Evolutionary conservation across 768 basidiomycete species (phyloP), one percentile per base, ranked within the genome.

Genomic region (Mycena amicta): DNA sequence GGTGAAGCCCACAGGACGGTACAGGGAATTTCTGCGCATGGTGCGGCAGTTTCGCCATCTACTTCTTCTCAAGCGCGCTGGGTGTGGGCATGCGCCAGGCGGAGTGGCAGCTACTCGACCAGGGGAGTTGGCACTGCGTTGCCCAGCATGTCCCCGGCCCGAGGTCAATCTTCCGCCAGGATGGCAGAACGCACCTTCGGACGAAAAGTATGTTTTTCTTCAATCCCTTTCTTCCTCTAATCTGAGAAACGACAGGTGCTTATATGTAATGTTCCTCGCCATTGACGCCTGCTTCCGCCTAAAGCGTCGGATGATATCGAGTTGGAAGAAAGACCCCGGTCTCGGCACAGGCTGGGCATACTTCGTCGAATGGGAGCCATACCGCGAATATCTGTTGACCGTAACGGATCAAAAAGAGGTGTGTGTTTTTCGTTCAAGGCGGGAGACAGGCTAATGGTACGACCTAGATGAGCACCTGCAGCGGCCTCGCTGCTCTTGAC

Each of bases 61-160:
- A 4, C 64, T 65, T 41, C 39, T 29, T 5, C 11, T 28, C 5
- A 47, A 57, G n/a, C 29, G 41, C 4, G 33, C 23, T 12, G 61
- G 56, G 2, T 43, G 51, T 1, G 65, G 64, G 8, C 64, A 65
- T 15, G 29, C 29, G 5, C 39, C 18, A 1, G 39, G 29, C 6
- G 64, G 63, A 4, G 47, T 56, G 15, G 29, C 22, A 2, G 52
- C 22, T 12, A 59, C 50, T 2, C 1, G 5, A 6, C 46, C 41
- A 5, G 60, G 65, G 2, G 28, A 56, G 29, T 49, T 49, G 11
- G 54, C 63, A 1, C 20, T 62, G 2, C 13, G 28, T n/a, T 66
- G 66, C 37, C 55, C 62, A 2, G 58, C 59, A 2, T 63, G 59
- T 28, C 61, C 65, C 2, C 58, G 58, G 22, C 59, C 6, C 45